A percentile compares a stretch with the other conserved stretches of the same genome.
These are phyloP conservation scores for Tympanopsis confertula DNA, from an alignment of 2,329 filamentous ascomycete genomes.

Conservation along the genomic window DNA sequence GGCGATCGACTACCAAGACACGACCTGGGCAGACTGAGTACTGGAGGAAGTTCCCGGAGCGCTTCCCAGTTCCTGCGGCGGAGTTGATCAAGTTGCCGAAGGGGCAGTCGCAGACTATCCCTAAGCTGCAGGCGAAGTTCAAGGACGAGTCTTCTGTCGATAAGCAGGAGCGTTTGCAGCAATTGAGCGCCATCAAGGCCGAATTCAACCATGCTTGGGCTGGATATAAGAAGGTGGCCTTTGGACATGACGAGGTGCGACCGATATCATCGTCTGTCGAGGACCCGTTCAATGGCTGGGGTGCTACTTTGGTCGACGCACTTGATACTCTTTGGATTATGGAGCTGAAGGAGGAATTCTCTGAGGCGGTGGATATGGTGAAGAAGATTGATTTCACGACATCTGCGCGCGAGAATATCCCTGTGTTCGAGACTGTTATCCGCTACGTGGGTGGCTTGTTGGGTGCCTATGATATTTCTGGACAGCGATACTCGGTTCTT, in stretches of 20 bases:
- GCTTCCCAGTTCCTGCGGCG: background rate
- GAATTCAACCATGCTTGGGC: constrained; percentile 32
- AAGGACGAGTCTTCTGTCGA: background rate
- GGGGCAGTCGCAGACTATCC: background rate
- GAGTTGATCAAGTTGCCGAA: background rate
- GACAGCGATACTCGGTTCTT: constrained; percentile 18
- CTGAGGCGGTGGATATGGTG: constrained; percentile 33
- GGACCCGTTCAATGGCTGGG: constrained; percentile 40
- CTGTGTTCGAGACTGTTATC: constrained; percentile 36
- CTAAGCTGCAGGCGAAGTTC: background rate
- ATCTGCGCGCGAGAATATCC: constrained; percentile 22
- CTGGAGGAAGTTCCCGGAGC: background rate
- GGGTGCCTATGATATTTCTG: constrained; percentile 30
- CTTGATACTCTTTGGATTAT: constrained; percentile 54
- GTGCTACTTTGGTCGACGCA: constrained; percentile 45
- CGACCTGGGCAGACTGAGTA: background rate
- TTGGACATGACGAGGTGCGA: constrained; percentile 37
- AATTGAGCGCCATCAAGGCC: constrained; percentile 19
- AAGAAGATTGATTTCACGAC: constrained; percentile 35
- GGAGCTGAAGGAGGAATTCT: constrained; percentile 43
- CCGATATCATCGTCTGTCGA: constrained; percentile 33
- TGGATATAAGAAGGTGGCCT: constrained; percentile 38
- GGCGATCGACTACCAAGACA: too few species aligned
- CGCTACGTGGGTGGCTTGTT: constrained; percentile 32
- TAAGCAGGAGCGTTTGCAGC: background rate